phyloP scores from a whole-genome alignment of 179 eudicot genomes.

The Amaranthus tricolor region DNA sequence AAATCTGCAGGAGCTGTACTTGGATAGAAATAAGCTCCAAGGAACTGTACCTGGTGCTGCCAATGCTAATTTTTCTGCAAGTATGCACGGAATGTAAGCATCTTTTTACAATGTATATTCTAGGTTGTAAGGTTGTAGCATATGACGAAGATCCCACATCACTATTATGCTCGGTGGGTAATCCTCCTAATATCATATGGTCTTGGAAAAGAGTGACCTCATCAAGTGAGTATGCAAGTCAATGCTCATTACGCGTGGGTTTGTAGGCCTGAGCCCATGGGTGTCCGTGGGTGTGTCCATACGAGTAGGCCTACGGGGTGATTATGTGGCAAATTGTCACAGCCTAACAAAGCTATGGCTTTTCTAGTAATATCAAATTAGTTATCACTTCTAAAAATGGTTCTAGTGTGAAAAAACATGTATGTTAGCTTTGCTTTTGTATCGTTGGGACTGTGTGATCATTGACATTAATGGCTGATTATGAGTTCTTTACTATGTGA shows the following conservation, averaged over 20 bases:
- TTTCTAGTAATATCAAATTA: not conserved
- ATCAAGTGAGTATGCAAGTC: no score
- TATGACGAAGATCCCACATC: no score
- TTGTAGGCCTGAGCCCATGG: no score
- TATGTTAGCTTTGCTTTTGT: not conserved
- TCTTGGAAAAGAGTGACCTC: no score
- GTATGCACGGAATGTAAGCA: conserved; percentile 57
- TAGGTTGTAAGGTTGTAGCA: not conserved
- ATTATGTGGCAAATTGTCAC: no score
- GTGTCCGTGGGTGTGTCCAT: no score
- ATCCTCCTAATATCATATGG: no score
- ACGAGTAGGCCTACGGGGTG: no score
- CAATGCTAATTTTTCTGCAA: conserved; percentile 31
- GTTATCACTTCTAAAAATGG: not conserved
- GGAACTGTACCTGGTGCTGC: conserved; percentile 67
- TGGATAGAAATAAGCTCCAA: conserved; percentile 83
- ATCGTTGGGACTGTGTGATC: no score
- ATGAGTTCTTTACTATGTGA: not conserved
- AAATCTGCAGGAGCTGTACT: conserved; percentile 66
- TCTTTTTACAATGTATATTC: not conserved
- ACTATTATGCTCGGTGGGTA: no score
- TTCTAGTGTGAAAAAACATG: not conserved
- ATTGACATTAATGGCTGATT: not conserved
- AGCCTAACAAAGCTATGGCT: not conserved
- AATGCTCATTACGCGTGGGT: no score